phyloP scores from a whole-genome alignment of 1,284 basidiomycete genomes.

The Fomitopsis betulina region DNA sequence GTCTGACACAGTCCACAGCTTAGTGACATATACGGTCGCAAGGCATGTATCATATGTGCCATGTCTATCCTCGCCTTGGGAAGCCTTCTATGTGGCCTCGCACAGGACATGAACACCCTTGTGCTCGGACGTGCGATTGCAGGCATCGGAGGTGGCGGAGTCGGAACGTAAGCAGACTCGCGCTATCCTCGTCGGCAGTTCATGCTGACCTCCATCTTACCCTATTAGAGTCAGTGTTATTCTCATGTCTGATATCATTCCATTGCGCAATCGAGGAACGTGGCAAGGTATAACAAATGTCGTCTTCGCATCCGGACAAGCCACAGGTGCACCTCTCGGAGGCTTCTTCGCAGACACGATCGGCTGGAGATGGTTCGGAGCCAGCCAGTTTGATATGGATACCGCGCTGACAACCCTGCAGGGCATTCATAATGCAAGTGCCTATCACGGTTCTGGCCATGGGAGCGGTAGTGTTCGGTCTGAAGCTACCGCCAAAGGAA shows the following conservation, averaged over 20 bases:
- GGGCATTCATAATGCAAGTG: conserved; percentile 57
- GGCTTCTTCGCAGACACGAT: conserved; percentile 55
- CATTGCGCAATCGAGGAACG: conserved; percentile 53
- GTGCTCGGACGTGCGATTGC: conserved; percentile 50
- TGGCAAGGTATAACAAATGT: conserved; percentile 61
- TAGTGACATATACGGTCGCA: conserved; percentile 64
- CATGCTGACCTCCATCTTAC: background rate
- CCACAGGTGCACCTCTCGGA: conserved; percentile 53
- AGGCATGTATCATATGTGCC: conserved; percentile 51
- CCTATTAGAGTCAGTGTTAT: conserved; percentile 49
- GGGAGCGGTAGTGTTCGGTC: conserved; percentile 41
- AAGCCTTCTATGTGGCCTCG: conserved; percentile 47
- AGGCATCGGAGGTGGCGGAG: conserved; percentile 60
- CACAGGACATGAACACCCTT: conserved; percentile 51
- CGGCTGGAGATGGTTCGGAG: conserved; percentile 62
- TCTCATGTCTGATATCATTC: conserved; percentile 58
- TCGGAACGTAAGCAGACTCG: conserved; percentile 46
- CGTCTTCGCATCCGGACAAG: conserved; percentile 50
- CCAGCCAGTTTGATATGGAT: background rate
- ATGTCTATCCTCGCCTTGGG: conserved; percentile 53
- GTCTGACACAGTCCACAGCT: conserved; percentile 22
- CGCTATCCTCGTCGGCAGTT: background rate
- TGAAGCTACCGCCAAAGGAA: conserved; percentile 40
- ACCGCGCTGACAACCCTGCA: conserved; percentile 13
- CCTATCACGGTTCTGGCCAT: conserved; percentile 53